Percentiles rank a stretch among this genome's conserved stretches.
These are phyloP conservation scores for Panellus pusillus DNA, from an alignment of 768 basidiomycete species.

Conservation along the genomic window DNA sequence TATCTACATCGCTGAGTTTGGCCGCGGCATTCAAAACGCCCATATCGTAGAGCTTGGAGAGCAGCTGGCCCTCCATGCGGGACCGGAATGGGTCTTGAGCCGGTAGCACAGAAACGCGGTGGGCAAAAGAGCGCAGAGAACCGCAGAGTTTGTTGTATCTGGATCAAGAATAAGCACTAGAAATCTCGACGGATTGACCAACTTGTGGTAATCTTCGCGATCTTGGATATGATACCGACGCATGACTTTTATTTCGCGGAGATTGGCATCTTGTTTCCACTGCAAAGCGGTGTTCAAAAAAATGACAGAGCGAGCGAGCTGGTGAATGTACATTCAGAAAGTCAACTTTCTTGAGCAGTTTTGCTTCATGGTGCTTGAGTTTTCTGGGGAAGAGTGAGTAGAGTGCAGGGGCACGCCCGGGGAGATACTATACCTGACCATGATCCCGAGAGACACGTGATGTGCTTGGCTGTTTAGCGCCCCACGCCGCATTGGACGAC, in stretches of 20 bases:
- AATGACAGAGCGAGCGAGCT: conserved; percentile 7
- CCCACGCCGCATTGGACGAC: conserved; percentile 16
- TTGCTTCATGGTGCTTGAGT: conserved; percentile 95
- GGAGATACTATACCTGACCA: background rate
- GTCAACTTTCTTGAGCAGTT: conserved; percentile 93
- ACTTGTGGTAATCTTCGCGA: conserved; percentile 94
- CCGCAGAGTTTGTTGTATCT: conserved; percentile 97
- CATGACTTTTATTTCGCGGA: conserved; percentile 92
- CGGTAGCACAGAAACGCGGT: conserved; percentile 84
- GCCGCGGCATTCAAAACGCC: conserved; percentile 85
- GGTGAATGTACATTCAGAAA: conserved; percentile 76
- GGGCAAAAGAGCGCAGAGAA: conserved; percentile 78
- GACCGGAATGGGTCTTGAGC: conserved; percentile 85
- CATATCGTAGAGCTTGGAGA: conserved; percentile 97
- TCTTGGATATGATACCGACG: conserved; percentile 94
- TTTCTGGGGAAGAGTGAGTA: conserved; percentile 67
- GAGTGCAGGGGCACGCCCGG: no score
- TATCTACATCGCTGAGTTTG: conserved; percentile 93
- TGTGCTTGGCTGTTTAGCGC: conserved; percentile 11
- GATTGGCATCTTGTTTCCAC: conserved; percentile 96
- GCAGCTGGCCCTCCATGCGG: conserved; percentile 81
- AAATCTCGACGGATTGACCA: conserved; percentile 14
- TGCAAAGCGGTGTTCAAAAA: conserved; percentile 32
- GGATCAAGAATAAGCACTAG: conserved; percentile 4
- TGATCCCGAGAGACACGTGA: conserved; percentile 5